Evolutionary conservation across 805 yeast genomes (phyloP).

Genomic region (Kluyveromyces starmeri): DNA sequence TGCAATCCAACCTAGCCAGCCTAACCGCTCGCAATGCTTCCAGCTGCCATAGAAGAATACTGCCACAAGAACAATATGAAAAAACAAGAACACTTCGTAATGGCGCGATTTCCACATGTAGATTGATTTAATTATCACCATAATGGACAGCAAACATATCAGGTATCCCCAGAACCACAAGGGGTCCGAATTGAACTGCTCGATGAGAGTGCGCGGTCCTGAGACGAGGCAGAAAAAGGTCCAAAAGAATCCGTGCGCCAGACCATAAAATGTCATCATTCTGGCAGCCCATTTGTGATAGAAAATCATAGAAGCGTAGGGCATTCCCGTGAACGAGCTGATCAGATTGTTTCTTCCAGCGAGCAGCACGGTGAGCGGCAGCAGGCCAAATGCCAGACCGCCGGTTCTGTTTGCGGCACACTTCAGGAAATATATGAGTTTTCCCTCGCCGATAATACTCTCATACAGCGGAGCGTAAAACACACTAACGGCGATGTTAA

Average conservation of each 20-base stretch:
- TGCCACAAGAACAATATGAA: constrained; percentile 36
- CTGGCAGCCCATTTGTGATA: constrained; percentile 56
- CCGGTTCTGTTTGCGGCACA: constrained; percentile 40
- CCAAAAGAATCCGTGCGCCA: constrained; percentile 29
- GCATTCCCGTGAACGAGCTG: constrained; percentile 51
- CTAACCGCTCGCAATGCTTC: constrained; percentile 38
- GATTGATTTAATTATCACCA: constrained; percentile 22
- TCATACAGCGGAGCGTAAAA: constrained; percentile 6
- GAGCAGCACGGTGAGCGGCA: constrained; percentile 52
- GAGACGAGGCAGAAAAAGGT: constrained; percentile 26
- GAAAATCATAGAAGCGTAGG: constrained; percentile 51
- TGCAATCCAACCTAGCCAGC: constrained; percentile 35
- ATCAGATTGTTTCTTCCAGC: constrained; percentile 69
- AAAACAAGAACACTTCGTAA: constrained; percentile 39
- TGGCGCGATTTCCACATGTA: constrained; percentile 27
- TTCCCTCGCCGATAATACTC: constrained; percentile 4
- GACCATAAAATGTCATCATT: constrained; percentile 30
- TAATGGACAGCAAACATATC: constrained; percentile 13
- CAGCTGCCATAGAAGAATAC: constrained; percentile 38
- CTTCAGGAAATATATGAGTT: constrained; percentile 9
- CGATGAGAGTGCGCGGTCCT: not conserved
- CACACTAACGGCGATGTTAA: constrained; percentile 4
- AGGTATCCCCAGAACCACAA: constrained; percentile 37
- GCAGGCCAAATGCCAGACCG: constrained; percentile 34
- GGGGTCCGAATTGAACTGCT: constrained; percentile 19